These are phyloP conservation scores for Alternaria dauci DNA, from an alignment of 2,329 filamentous ascomycete genomes.

Conservation along the genomic window DNA sequence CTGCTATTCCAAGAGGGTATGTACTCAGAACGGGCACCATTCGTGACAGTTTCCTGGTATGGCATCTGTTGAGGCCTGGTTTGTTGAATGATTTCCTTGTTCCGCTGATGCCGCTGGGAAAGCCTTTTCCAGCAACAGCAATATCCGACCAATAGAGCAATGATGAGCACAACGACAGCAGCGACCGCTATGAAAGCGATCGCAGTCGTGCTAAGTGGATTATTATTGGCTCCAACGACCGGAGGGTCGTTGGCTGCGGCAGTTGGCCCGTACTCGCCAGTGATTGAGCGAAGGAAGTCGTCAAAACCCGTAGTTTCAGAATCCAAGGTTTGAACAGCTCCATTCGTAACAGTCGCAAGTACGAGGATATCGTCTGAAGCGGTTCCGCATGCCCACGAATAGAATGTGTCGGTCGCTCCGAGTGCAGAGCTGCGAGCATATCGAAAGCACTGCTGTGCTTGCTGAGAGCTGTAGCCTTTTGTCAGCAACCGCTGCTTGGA, in stretches of 20 bases:
- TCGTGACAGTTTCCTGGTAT: background rate
- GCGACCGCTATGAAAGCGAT: background rate
- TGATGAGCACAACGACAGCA: background rate
- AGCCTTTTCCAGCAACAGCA: background rate
- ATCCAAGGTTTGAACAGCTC: background rate
- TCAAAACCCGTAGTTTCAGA: background rate
- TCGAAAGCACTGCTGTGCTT: background rate
- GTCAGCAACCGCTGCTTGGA: background rate
- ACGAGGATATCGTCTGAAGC: background rate
- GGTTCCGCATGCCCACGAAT: background rate
- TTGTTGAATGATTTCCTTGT: background rate
- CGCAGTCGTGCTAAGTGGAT: background rate
- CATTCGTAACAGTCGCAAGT: background rate
- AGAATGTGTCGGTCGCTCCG: background rate
- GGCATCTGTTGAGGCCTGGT: background rate
- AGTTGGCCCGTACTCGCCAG: background rate
- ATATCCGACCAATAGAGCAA: background rate
- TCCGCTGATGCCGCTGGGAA: background rate
- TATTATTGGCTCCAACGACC: background rate
- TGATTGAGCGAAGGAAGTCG: background rate
- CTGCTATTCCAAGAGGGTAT: background rate
- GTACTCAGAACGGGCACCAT: background rate
- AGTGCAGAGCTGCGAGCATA: background rate
- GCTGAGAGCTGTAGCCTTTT: background rate
- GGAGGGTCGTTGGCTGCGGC: background rate